Evolutionary conservation across 257 asterid species (phyloP).

Genomic region (Fraxinus excelsior): DNA sequence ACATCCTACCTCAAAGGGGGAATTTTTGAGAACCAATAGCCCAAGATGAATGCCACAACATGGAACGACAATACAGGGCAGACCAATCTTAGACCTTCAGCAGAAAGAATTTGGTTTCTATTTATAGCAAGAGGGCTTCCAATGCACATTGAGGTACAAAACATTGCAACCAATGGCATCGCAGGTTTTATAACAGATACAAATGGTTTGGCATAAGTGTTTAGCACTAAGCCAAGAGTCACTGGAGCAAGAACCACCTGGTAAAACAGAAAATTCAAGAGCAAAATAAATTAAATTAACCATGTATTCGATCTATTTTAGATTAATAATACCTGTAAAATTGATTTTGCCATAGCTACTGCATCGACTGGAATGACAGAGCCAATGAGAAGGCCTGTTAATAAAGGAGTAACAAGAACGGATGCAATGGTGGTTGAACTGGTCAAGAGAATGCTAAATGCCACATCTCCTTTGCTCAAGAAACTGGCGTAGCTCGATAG

Average conservation of each 20-base stretch:
- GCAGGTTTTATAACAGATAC: slow-evolving; percentile 80
- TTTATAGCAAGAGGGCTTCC: slow-evolving; percentile 98
- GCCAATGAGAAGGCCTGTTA: slow-evolving; percentile 93
- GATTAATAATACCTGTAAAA: slow-evolving; percentile 65
- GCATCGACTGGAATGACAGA: slow-evolving; percentile 97
- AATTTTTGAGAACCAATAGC: slow-evolving; percentile 83
- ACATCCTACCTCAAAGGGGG: slow-evolving; percentile 63
- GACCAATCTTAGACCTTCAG: slow-evolving; percentile 76
- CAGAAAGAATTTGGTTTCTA: slow-evolving; percentile 74
- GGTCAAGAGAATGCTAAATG: slow-evolving; percentile 87
- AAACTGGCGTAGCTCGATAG: slow-evolving; percentile 93
- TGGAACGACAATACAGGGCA: slow-evolving; percentile 85
- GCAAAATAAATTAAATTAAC: too few species aligned
- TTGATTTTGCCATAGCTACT: slow-evolving; percentile 90
- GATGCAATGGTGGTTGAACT: slow-evolving; percentile 90
- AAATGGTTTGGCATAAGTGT: slow-evolving; percentile 83
- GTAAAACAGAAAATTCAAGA: background rate
- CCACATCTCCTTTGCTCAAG: slow-evolving; percentile 92
- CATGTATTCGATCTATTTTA: too few species aligned
- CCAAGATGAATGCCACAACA: slow-evolving; percentile 72
- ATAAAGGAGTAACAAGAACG: slow-evolving; percentile 77
- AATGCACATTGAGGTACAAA: slow-evolving; percentile 90
- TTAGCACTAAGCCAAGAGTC: slow-evolving; percentile 73
- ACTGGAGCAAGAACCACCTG: slow-evolving; percentile 95
- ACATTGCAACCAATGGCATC: slow-evolving; percentile 95